phyloP scores from a whole-genome alignment of 345 rosid genomes.

The Crucihimalaya himalaica region DNA sequence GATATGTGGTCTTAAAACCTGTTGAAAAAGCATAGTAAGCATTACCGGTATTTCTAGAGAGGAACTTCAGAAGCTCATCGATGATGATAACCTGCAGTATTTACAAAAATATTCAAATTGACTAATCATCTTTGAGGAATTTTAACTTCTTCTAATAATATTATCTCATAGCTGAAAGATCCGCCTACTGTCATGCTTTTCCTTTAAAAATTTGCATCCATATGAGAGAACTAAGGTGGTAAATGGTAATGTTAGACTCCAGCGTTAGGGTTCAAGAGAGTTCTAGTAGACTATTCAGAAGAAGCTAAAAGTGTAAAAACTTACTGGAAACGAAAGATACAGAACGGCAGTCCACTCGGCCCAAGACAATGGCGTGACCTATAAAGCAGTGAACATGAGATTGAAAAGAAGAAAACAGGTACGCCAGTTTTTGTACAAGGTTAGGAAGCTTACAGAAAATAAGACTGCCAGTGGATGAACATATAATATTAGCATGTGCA shows the following conservation, averaged over 20 bases:
- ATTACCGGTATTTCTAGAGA: slow-evolving; percentile 68
- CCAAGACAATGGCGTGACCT: slow-evolving; percentile 98
- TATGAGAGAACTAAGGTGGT: slow-evolving; percentile 6
- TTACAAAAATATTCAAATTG: neutral
- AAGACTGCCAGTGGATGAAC: slow-evolving; percentile 84
- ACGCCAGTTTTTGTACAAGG: slow-evolving; percentile 11
- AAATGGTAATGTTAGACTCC: neutral
- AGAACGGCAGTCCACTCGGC: slow-evolving; percentile 80
- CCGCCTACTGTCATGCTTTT: neutral
- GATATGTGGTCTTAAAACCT: neutral
- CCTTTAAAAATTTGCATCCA: slow-evolving; percentile 13
- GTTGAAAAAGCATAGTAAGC: slow-evolving; percentile 3
- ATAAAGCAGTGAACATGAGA: slow-evolving; percentile 41
- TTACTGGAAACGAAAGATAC: slow-evolving; percentile 95
- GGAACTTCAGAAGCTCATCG: slow-evolving; percentile 89
- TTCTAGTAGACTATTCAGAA: slow-evolving; percentile 11
- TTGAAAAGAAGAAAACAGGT: neutral
- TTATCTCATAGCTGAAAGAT: slow-evolving; percentile 1
- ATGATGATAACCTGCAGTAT: slow-evolving; percentile 78
- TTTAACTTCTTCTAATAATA: neutral
- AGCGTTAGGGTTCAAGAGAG: slow-evolving; percentile 1
- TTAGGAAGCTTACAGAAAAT: slow-evolving; percentile 78
- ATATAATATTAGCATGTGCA: slow-evolving; percentile 80
- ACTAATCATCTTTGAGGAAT: neutral
- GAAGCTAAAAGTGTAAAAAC: slow-evolving; percentile 29